These are phyloP conservation scores for Clitopilus passeckerianus DNA, from an alignment of 768 basidiomycete species.

Conservation along the genomic window DNA sequence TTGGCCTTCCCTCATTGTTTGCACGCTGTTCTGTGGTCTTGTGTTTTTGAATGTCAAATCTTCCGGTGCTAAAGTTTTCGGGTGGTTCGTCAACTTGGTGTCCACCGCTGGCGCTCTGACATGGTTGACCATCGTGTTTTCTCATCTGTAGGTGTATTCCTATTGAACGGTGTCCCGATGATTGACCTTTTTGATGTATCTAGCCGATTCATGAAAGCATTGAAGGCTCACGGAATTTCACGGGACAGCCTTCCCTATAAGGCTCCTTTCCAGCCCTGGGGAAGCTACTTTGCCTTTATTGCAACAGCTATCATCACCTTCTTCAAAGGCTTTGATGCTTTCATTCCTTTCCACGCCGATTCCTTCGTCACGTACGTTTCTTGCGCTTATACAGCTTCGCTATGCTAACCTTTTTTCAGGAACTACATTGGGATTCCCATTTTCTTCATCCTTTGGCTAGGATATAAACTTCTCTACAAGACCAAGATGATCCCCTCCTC, in stretches of 20 bases:
- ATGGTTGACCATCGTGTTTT: conserved; percentile 49
- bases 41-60: conserved; percentile 54
- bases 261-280: conserved; percentile 61
- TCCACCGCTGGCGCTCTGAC: conserved; percentile 44
- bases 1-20: conserved; percentile 47
- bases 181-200: not conserved
- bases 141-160: conserved; percentile 64
- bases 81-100: conserved; percentile 45
- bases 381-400: not conserved
- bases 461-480: conserved; percentile 32
- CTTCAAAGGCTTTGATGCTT: conserved; percentile 55
- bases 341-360: conserved; percentile 44
- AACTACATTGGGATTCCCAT: conserved; percentile 39
- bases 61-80: conserved; percentile 45
- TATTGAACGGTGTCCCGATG: no score
- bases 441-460: conserved; percentile 34
- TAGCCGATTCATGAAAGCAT: conserved; percentile 41
- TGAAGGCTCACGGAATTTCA: conserved; percentile 34
- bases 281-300: conserved; percentile 54
- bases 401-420: conserved; percentile 22
- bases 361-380: conserved; percentile 56
- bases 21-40: conserved; percentile 49
- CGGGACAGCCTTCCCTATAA: conserved; percentile 41
- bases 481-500: conserved; percentile 35
- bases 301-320: conserved; percentile 47